Base-by-base conservation (phyloP, 2,329 filamentous ascomycete genomes). In the Aspergillus fumigatus region DNA sequence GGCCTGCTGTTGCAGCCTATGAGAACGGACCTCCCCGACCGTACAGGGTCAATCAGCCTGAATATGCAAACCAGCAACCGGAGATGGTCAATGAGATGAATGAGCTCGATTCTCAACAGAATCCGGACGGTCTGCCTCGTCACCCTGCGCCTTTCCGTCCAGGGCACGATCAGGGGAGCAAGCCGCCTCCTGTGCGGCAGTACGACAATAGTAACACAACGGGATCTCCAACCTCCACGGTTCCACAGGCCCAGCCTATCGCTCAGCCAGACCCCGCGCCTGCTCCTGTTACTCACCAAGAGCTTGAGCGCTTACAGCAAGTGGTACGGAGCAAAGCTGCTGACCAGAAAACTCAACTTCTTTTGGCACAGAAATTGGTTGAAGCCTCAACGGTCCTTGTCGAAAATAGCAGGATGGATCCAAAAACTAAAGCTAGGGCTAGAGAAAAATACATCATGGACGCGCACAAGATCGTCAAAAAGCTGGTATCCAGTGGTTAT, bases 381-480 rank as follows among this genome's bases (percentile, higher is more conserved):
- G 92, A 97, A 75, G 94, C 93, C 1, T 85, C 91, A 0, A 86
- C 87, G 11, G 84, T 89, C 4, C 82, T 99, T 1, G 85, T 91
- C 63, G 87, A 92, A 40, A 87, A 87, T 65, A 84, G 86, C 8
- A 85, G 88, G 25, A 82, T 84, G 8, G 90, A 94, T 65, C 81
- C 87, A 1, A 84, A 81, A 55, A 80, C 82, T 1, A 80, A 79
- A 38, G 79, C 79, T 59, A 86, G 84, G 69, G 85, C 84, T 59
- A 87, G 91, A 29, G 93, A 97, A 65, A 87, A 87, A 56, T 97
- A 93, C 70, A 79, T 93, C 17, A 77, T 87, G 62, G 94, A 97
- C 69, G 91, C 91, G 0, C 86, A 94, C 70, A 97, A 97, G 74
- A 86, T 92, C 25, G 78, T 97, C 47, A 97, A 97, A 79, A 97